phyloP scores from a whole-genome alignment of 1,284 basidiomycete genomes.

The Lentinula novae-zelandiae region DNA sequence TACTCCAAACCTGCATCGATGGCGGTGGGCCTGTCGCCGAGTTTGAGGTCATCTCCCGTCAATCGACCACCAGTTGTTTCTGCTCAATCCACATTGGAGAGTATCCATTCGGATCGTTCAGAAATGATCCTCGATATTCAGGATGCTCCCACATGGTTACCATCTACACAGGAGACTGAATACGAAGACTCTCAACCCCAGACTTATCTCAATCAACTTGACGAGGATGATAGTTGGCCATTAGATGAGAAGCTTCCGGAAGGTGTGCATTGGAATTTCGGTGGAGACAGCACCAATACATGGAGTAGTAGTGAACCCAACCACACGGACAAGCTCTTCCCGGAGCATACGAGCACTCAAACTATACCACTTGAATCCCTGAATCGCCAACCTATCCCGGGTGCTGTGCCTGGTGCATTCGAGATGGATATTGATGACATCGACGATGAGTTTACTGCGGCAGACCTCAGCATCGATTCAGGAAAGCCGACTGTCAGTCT shows the following conservation, averaged over 20 bases:
- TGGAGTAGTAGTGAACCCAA: constrained; percentile 64
- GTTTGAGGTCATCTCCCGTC: constrained; percentile 24
- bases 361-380: neutral
- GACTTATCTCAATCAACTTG: constrained; percentile 27
- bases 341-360: constrained; percentile 1
- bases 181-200: constrained; percentile 36
- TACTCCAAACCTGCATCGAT: constrained; percentile 42
- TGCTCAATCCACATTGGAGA: constrained; percentile 51
- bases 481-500: constrained; percentile 36
- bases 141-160: constrained; percentile 48
- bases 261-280: constrained; percentile 49
- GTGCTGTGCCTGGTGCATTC: constrained; percentile 15
- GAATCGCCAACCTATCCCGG: constrained; percentile 13
- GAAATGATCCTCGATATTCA: constrained; percentile 48
- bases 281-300: constrained; percentile 60
- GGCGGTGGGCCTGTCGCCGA: constrained; percentile 40
- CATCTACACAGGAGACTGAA: constrained; percentile 57
- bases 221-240: constrained; percentile 63
- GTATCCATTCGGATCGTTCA: constrained; percentile 32
- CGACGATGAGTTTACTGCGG: constrained; percentile 29
- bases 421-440: constrained; percentile 28
- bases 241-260: constrained; percentile 58
- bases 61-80: constrained; percentile 33
- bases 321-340: constrained; percentile 34
- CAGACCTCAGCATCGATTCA: constrained; percentile 35